Conservation (phyloP, 1,284 basidiomycete species). For the Leccinum subrobustum region DNA sequence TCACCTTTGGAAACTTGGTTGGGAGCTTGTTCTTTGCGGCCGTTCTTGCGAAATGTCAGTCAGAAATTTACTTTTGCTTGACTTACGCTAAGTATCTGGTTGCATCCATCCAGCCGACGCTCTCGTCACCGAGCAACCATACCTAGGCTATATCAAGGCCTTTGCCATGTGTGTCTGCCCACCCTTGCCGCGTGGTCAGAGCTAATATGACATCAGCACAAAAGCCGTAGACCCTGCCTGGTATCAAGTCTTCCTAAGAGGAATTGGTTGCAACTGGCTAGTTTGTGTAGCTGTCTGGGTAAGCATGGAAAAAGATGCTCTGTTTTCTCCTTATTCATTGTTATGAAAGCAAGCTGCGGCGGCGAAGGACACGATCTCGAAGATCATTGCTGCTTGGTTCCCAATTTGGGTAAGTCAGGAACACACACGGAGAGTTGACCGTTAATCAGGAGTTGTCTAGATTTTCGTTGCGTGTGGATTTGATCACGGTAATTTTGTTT, state of each 20-base stretch:
- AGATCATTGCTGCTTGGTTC: conserved; percentile 73
- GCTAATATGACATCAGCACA: conserved; percentile 37
- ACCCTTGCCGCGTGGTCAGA: neutral
- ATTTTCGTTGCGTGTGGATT: conserved; percentile 71
- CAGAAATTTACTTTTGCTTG: neutral
- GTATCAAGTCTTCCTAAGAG: conserved; percentile 75
- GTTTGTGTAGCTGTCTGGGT: conserved; percentile 81
- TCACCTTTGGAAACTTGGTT: conserved; percentile 68
- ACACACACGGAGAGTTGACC: neutral
- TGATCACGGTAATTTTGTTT: conserved; percentile 58
- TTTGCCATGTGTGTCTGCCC: conserved; percentile 52
- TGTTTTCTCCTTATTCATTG: conserved; percentile 2
- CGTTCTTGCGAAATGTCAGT: conserved; percentile 63
- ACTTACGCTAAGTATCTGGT: neutral
- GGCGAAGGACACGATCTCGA: conserved; percentile 70
- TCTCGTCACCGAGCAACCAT: conserved; percentile 57
- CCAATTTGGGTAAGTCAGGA: conserved; percentile 62
- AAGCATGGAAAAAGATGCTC: conserved; percentile 21
- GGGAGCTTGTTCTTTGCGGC: conserved; percentile 73
- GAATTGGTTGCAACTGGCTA: conserved; percentile 79
- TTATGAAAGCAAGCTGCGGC: conserved; percentile 63
- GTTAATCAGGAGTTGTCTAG: conserved; percentile 33
- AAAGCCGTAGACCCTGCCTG: conserved; percentile 66
- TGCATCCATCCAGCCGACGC: conserved; percentile 50
- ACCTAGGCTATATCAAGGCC: conserved; percentile 47